Evolutionary conservation across 2,329 filamentous ascomycete species (phyloP).

Genomic region (Parastagonospora nodorum): DNA sequence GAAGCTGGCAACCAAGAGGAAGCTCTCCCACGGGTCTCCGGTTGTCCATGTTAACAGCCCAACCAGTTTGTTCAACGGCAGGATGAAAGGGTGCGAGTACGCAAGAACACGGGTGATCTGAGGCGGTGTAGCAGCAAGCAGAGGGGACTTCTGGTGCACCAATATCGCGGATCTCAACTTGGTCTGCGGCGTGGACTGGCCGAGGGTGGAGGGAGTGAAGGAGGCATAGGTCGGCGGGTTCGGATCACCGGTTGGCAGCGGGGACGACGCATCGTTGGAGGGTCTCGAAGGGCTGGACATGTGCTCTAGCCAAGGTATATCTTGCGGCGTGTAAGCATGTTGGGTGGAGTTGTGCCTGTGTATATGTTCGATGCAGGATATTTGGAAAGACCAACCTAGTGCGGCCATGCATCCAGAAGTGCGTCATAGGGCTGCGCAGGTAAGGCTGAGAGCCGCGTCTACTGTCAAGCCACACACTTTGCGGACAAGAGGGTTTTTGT

Average conservation of each 20-base stretch:
- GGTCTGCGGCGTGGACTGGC: conserved; percentile 68
- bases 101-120: conserved; percentile 92
- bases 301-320: conserved; percentile 49
- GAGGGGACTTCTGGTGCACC: conserved; percentile 93
- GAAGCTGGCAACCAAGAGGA: conserved; percentile 81
- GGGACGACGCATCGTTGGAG: conserved; percentile 45
- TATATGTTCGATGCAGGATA: conserved; percentile 10
- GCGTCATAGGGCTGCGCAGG: conserved; percentile 41
- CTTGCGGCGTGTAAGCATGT: conserved; percentile 39
- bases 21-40: conserved; percentile 95
- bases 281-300: conserved; percentile 47
- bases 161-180: conserved; percentile 88
- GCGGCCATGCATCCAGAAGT: conserved; percentile 49
- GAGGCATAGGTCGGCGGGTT: conserved; percentile 78
- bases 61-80: conserved; percentile 83
- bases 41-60: conserved; percentile 94
- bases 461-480: conserved; percentile 14
- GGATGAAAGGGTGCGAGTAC: conserved; percentile 92
- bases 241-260: conserved; percentile 49
- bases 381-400: conserved; percentile 43
- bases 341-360: conserved; percentile 16
- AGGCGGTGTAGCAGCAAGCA: conserved; percentile 90
- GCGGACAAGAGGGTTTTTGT: neutral
- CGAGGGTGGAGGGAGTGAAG: conserved; percentile 84
- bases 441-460: conserved; percentile 28